A percentile compares a stretch with the other conserved stretches of the same genome.
phyloP scores from a whole-genome alignment of 805 yeast genomes.

The Lachancea cidri region DNA sequence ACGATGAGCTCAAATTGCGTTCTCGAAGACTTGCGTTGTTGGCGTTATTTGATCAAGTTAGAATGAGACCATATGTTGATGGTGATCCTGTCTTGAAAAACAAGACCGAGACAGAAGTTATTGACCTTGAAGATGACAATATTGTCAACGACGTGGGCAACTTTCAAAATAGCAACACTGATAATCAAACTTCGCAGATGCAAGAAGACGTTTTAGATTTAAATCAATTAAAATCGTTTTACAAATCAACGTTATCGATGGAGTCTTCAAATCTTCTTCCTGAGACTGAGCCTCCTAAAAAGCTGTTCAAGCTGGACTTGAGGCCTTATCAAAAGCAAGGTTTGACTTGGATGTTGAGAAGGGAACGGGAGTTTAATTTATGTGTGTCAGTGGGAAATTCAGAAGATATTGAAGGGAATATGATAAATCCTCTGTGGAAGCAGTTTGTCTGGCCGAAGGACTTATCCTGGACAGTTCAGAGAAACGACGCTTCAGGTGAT shows the following conservation, averaged over 20 bases:
- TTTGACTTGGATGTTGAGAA: slow-evolving; percentile 79
- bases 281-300: slow-evolving; percentile 48
- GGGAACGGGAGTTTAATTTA: slow-evolving; percentile 56
- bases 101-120: slow-evolving; percentile 22
- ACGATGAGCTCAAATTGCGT: slow-evolving; percentile 46
- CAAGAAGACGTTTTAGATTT: slow-evolving; percentile 44
- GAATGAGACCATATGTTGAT: slow-evolving; percentile 17
- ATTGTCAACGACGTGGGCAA: slow-evolving; percentile 15
- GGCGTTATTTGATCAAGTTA: slow-evolving; percentile 48
- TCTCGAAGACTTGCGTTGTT: slow-evolving; percentile 52
- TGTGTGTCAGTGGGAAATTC: slow-evolving; percentile 12
- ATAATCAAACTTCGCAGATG: slow-evolving; percentile 17
- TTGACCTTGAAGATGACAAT: slow-evolving; percentile 36
- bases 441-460: slow-evolving; percentile 69
- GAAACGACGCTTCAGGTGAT: slow-evolving; percentile 7
- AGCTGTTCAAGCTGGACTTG: slow-evolving; percentile 50
- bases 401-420: slow-evolving; percentile 39
- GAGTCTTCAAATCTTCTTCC: slow-evolving; percentile 55
- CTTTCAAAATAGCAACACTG: slow-evolving; percentile 7
- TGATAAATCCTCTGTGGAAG: slow-evolving; percentile 83
- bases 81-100: slow-evolving; percentile 7
- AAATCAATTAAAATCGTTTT: slow-evolving; percentile 73
- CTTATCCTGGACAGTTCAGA: slow-evolving; percentile 35
- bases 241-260: slow-evolving; percentile 63
- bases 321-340: slow-evolving; percentile 83